Evolutionary conservation across 2,329 filamentous ascomycete species (phyloP), one percentile per base, ranked within the genome.

Genomic region (Oidium heveae): DNA sequence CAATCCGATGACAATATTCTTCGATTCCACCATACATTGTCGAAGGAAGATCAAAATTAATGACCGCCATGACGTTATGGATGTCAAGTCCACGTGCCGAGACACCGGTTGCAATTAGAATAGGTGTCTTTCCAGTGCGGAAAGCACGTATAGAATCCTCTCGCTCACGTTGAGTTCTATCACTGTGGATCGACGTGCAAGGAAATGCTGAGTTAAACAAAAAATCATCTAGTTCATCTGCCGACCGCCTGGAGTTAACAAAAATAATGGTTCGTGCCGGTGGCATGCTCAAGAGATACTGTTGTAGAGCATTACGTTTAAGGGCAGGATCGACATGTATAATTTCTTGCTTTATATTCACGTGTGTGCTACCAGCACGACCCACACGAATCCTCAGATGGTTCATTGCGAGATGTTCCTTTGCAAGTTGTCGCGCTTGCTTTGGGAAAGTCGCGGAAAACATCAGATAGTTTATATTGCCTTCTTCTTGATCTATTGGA

Each of bases 381-480:
- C 91, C 91, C 58, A 96, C 84, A 46, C 80, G 82, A 66, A 98
- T 80, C 22, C 84, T 84, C 53, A 93, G 73, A 62, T 86, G 80
- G 44, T 85, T 78, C 12, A 77, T 71, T 0, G 81, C 72, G 56
- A 98, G 76, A 63, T 88, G 84, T 32, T 83, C 73, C 56, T 77
- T 79, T 12, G 88, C 89, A 15, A 96, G 69, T 24, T 82, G 73
- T 33, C 87, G 85, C 58, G 85, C 79, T 0, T 70, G 71, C 69
- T 84, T 87, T 43, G 88, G 86, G 67, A 98, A 96, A 0, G 91
- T 96, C 0, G 91, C 91, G 0, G 87, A 94, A 66, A 96, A 96
- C 70, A 98, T 82, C 68, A 94, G 74, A 66, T 79, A 81, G 55
- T 73, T 76, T 61, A 80, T 69, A 58, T 76, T 75, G 2, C 74